Percentiles rank a stretch among this genome's conserved stretches.
Conservation (phyloP, 2,329 filamentous ascomycete genomes). For the Dactylellina cionopaga region DNA sequence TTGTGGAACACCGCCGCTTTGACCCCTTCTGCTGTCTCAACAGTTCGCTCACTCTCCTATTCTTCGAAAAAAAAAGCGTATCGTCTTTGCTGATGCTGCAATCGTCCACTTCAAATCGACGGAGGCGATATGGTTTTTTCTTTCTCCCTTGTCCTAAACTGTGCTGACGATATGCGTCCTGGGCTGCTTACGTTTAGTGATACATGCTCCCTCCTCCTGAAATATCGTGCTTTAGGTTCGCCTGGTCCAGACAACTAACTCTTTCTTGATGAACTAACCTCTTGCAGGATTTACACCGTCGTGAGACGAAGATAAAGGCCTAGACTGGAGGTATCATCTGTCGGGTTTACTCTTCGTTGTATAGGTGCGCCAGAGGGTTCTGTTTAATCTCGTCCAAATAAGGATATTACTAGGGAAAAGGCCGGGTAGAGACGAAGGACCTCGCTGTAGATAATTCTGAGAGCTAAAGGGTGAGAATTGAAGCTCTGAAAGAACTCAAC, state of each 20-base stretch:
- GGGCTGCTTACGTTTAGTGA: slow-evolving; percentile 34
- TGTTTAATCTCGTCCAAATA: not conserved
- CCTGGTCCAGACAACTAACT: slow-evolving; percentile 16
- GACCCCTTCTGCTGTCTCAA: slow-evolving; percentile 43
- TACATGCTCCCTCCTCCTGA: slow-evolving; percentile 23
- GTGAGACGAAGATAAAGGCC: slow-evolving; percentile 35
- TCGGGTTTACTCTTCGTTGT: slow-evolving; percentile 1
- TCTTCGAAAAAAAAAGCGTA: slow-evolving; percentile 12
- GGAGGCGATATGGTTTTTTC: slow-evolving; percentile 12
- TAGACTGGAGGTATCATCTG: slow-evolving; percentile 24
- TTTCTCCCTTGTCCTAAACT: slow-evolving; percentile 4
- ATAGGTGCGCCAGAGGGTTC: not conserved
- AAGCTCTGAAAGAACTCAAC: slow-evolving; percentile 28
- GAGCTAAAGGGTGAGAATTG: slow-evolving; percentile 14
- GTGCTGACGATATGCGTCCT: slow-evolving; percentile 30
- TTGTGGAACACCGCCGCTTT: slow-evolving; percentile 53
- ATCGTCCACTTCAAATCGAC: slow-evolving; percentile 21
- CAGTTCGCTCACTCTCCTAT: slow-evolving; percentile 35
- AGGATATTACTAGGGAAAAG: slow-evolving; percentile 4
- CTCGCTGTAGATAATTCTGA: slow-evolving; percentile 13
- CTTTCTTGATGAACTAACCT: slow-evolving; percentile 33
- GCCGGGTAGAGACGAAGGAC: slow-evolving; percentile 14
- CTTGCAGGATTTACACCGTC: slow-evolving; percentile 50
- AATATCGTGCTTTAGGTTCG: slow-evolving; percentile 19
- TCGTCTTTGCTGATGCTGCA: slow-evolving; percentile 16